phyloP scores from a whole-genome alignment of 305 asterid species.

The Solanum aculeatissimum region DNA sequence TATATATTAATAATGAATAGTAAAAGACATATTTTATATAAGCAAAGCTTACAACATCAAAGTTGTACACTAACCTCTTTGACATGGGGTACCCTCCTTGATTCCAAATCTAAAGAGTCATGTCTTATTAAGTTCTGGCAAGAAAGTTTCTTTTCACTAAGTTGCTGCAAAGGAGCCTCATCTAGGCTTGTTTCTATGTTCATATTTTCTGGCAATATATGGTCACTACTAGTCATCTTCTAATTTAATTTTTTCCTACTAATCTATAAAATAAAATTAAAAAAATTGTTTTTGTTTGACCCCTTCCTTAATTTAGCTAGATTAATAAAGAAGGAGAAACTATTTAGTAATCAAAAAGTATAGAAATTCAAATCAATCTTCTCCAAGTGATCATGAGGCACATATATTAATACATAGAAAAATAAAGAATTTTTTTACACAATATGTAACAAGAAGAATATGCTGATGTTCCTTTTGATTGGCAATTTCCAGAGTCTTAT shows the following conservation, averaged over 20 bases:
- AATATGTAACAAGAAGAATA: neutral
- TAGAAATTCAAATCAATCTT: neutral
- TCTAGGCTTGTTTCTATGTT: neutral
- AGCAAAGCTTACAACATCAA: no score
- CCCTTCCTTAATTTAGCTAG: neutral
- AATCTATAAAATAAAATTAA: no score
- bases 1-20: no score
- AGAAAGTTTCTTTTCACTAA: conserved; percentile 11
- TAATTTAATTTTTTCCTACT: neutral
- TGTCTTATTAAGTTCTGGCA: conserved; percentile 8
- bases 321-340: neutral
- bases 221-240: neutral
- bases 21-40: no score
- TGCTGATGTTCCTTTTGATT: neutral
- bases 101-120: conserved; percentile 33
- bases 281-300: no score
- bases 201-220: neutral
- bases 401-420: neutral
- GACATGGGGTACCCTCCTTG: conserved; percentile 1
- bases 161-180: neutral
- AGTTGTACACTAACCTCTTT: neutral
- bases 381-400: neutral
- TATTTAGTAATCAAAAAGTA: neutral
- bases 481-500: neutral
- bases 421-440: neutral